Evolutionary conservation across 371 early-diverging fungal genomes (phyloP), one percentile per base, ranked within the genome.

Genomic region (Rhizopus stolonifer): DNA sequence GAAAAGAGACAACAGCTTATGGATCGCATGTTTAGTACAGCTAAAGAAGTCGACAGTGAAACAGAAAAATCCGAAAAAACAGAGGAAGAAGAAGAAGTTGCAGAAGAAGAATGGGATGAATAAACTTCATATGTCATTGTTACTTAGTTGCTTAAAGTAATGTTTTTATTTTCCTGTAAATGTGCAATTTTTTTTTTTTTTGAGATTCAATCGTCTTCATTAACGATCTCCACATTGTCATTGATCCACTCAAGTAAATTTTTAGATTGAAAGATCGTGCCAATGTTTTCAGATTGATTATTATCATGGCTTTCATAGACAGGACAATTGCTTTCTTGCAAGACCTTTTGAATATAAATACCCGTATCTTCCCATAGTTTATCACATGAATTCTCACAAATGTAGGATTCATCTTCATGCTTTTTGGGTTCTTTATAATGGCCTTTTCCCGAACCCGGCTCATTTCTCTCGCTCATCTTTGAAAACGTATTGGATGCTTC

Each of bases 1-100:
- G 58, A 71, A 39, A 60, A 77, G 58, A 66, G 64, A 36, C 58
- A 80, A 56, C 71, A 77, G 6, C 54, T 74, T 45, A 82, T 86
- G 79, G 65, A 72, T 45, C 70, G 71, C 13, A 83, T 86, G 85
- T 70, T 79, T 57, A 53, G 74, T 21, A 63, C 70, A 15, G 86
- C 84, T 0, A 68, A 79, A 56, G 63, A 60, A 4, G 56, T 67
- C 5, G 71, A 65, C 23, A 75, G 68, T 14, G 71, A 72, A 14
- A 52, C 58, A 1, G 44, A 69, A 32, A 53, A 64, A 45, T 63
- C 15, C 21, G 29, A 42, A 1, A 47, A 64, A 4, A 46, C 47
- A 4, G n/a, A n/a, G n/a, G 58, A 49, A 21, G 62, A 70, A 13
- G 60, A 59, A 33, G 62, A 65, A 25, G 56, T 60, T 9, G 52